phyloP scores from a whole-genome alignment of 1,284 basidiomycete genomes.

The Gomphus sp. region DNA sequence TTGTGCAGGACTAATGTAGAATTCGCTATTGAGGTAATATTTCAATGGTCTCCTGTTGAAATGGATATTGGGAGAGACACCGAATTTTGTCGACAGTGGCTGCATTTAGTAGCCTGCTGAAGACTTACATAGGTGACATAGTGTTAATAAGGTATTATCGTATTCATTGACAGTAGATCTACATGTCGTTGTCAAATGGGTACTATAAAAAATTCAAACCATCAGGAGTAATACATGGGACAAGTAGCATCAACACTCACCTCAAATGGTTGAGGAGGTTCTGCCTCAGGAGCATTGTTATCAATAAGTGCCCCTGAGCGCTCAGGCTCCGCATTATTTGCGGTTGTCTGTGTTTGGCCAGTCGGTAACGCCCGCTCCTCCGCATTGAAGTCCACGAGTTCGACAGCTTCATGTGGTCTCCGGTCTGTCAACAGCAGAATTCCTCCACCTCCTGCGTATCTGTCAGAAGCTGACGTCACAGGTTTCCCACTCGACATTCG shows the following conservation, averaged over 20 bases:
- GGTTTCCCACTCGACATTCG: conserved; percentile 20
- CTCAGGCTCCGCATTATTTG: conserved; percentile 19
- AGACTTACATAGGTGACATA: neutral
- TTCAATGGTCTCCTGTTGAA: neutral
- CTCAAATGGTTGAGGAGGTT: conserved; percentile 72
- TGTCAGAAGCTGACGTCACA: conserved; percentile 34
- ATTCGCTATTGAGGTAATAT: neutral
- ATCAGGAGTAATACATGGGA: neutral
- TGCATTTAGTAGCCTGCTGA: neutral
- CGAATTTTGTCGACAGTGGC: neutral
- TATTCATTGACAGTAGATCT: neutral
- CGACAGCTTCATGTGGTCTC: conserved; percentile 53
- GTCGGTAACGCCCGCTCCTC: conserved; percentile 24
- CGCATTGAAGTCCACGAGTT: conserved; percentile 66
- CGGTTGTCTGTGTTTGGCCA: conserved; percentile 15
- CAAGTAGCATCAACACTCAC: conserved; percentile 29
- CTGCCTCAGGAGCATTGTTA: conserved; percentile 66
- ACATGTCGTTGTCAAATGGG: conserved; percentile 51
- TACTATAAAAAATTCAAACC: conserved; percentile 31
- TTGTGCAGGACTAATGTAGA: neutral
- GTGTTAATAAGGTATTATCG: neutral
- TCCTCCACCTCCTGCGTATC: conserved; percentile 71
- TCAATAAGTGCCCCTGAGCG: conserved; percentile 53
- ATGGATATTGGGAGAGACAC: neutral
- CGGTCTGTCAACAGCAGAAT: conserved; percentile 73